phyloP scores from a whole-genome alignment of 2,329 filamentous ascomycete species.

The Aspergillus fumigatus region DNA sequence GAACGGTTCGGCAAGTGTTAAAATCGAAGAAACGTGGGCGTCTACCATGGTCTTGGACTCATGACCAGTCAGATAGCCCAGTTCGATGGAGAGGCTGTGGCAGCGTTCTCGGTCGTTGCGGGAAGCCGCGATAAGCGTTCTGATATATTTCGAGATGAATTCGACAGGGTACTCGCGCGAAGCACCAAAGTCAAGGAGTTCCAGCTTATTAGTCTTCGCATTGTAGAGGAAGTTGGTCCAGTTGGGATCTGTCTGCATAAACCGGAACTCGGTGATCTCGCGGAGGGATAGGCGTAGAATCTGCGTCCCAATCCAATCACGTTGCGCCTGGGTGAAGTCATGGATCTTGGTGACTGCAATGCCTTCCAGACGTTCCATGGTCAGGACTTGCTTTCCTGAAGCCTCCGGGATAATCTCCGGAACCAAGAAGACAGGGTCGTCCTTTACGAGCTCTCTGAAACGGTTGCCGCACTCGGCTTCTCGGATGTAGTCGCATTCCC shows the following conservation, averaged over 20 bases:
- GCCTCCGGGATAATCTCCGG: constrained; percentile 74
- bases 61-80: constrained; percentile 89
- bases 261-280: constrained; percentile 89
- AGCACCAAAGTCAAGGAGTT: constrained; percentile 93
- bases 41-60: constrained; percentile 84
- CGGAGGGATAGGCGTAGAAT: constrained; percentile 86
- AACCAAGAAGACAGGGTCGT: constrained; percentile 74
- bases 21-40: constrained; percentile 80
- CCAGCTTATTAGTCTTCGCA: constrained; percentile 63
- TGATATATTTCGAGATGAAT: constrained; percentile 77
- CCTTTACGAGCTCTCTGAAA: constrained; percentile 72
- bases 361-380: constrained; percentile 88
- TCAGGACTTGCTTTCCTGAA: constrained; percentile 80
- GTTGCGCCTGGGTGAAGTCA: constrained; percentile 72
- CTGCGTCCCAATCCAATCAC: constrained; percentile 94
- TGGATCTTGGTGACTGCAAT: constrained; percentile 76
- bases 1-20: constrained; percentile 92
- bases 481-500: constrained; percentile 94
- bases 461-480: constrained; percentile 76
- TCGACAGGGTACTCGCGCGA: constrained; percentile 75
- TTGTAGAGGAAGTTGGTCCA: constrained; percentile 99
- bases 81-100: constrained; percentile 62
- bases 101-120: constrained; percentile 62
- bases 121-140: constrained; percentile 74
- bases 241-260: constrained; percentile 99